A percentile compares a stretch with the other conserved stretches of the same genome.
These are phyloP conservation scores for Tetracentron sinense DNA, from an alignment of 164 flowering plant genomes.

Conservation along the genomic window DNA sequence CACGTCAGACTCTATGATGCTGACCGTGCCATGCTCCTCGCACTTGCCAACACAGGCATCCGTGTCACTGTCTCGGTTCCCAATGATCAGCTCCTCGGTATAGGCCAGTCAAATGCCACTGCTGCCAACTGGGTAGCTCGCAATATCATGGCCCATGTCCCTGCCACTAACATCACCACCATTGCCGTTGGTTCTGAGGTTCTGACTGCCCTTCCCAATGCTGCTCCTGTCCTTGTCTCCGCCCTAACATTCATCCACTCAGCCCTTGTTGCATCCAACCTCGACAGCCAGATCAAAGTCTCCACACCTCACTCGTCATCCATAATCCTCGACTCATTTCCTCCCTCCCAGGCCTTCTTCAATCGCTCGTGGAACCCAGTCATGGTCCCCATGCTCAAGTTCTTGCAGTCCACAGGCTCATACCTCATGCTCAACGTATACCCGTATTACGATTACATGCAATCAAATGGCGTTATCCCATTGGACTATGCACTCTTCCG, in stretches of 20 bases:
- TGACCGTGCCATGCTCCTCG: slow-evolving; percentile 70
- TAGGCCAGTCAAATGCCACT: slow-evolving; percentile 88
- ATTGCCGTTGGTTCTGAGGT: slow-evolving; percentile 87
- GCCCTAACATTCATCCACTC: slow-evolving; percentile 70
- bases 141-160: slow-evolving; percentile 63
- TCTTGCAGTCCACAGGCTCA: slow-evolving; percentile 73
- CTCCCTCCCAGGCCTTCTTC: slow-evolving; percentile 89
- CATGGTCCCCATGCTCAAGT: slow-evolving; percentile 66
- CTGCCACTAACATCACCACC: slow-evolving; percentile 80
- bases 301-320: slow-evolving; percentile 82
- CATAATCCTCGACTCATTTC: slow-evolving; percentile 77
- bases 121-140: slow-evolving; percentile 92
- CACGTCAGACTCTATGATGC: slow-evolving; percentile 78
- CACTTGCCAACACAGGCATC: slow-evolving; percentile 78
- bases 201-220: slow-evolving; percentile 70
- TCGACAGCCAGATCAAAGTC: slow-evolving; percentile 62
- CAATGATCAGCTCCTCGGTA: slow-evolving; percentile 70
- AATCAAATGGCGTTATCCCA: slow-evolving; percentile 69
- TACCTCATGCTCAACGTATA: slow-evolving; percentile 79
- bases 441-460: slow-evolving; percentile 84
- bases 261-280: slow-evolving; percentile 76
- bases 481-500: slow-evolving; percentile 83
- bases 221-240: slow-evolving; percentile 70
- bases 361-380: slow-evolving; percentile 69
- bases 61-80: slow-evolving; percentile 67